These are phyloP conservation scores for Rhizoctonia solani DNA, from an alignment of 1,284 basidiomycete genomes.

Conservation along the genomic window DNA sequence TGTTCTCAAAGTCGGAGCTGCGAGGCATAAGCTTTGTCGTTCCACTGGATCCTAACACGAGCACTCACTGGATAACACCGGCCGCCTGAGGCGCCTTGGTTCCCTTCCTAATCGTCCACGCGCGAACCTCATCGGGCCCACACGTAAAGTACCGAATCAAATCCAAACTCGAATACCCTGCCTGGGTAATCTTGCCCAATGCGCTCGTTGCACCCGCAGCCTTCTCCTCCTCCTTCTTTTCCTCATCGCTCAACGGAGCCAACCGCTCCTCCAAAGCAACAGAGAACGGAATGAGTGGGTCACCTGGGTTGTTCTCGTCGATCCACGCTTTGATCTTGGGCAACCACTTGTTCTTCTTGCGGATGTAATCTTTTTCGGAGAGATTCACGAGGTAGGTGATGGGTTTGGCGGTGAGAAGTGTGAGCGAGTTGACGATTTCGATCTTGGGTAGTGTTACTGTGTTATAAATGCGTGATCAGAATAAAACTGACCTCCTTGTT, in stretches of 20 bases:
- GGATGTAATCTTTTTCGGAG: conserved; percentile 91
- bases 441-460: conserved; percentile 59
- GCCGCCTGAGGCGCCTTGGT: conserved; percentile 97
- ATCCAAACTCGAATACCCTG: conserved; percentile 84
- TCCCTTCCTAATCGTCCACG: conserved; percentile 95
- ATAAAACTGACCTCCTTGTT: conserved; percentile 87
- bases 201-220: conserved; percentile 70
- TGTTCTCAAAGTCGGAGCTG: conserved; percentile 93
- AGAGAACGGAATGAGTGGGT: conserved; percentile 95
- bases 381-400: conserved; percentile 99
- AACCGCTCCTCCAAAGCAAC: conserved; percentile 95
- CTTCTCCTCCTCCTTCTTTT: conserved; percentile 77
- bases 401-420: conserved; percentile 94
- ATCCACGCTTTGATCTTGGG: conserved; percentile 99
- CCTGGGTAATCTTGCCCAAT: conserved; percentile 89
- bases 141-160: conserved; percentile 97
- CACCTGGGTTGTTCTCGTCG: conserved; percentile 95
- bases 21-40: conserved; percentile 27
- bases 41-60: conserved; percentile 39
- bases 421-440: conserved; percentile 91
- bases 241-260: conserved; percentile 67
- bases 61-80: conserved; percentile 92
- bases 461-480: background rate
- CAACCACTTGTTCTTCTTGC: conserved; percentile 99
- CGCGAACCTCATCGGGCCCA: conserved; percentile 94